phyloP scores from a whole-genome alignment of 805 yeast species.

The Nakazawaea holstii region DNA sequence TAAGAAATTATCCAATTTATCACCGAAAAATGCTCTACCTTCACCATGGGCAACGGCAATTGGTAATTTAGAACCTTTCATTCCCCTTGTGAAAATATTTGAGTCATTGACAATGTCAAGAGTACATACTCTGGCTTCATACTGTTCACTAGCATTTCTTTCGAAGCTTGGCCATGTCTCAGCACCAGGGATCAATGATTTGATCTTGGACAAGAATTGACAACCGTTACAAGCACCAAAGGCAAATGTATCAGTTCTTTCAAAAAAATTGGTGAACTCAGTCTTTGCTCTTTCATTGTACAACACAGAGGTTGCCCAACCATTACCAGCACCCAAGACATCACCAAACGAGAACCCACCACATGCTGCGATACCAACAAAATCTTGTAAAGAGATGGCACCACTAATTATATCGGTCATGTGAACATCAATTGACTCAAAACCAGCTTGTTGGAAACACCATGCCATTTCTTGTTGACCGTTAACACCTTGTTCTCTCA shows the following conservation, averaged over 20 bases:
- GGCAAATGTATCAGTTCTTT: constrained; percentile 88
- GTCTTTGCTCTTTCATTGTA: constrained; percentile 72
- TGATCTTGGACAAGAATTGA: constrained; percentile 86
- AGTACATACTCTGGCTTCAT: constrained; percentile 91
- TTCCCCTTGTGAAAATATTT: constrained; percentile 73
- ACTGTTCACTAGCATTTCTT: constrained; percentile 87
- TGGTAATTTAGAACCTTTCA: constrained; percentile 92
- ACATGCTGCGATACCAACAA: constrained; percentile 95
- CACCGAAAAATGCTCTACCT: constrained; percentile 78
- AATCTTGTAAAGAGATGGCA: constrained; percentile 63
- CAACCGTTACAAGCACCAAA: constrained; percentile 99
- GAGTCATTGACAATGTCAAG: constrained; percentile 64
- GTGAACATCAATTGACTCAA: constrained; percentile 90
- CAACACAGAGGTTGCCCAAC: constrained; percentile 97
- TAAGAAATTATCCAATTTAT: constrained; percentile 40
- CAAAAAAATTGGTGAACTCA: constrained; percentile 79
- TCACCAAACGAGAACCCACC: constrained; percentile 99
- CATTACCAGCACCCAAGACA: constrained; percentile 97
- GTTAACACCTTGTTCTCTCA: constrained; percentile 98
- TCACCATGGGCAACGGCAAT: constrained; percentile 99
- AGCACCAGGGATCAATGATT: constrained; percentile 85
- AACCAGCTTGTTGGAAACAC: constrained; percentile 93
- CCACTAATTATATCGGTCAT: constrained; percentile 89
- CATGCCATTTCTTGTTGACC: constrained; percentile 99
- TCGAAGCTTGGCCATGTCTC: constrained; percentile 96